phyloP scores from a whole-genome alignment of 2,329 filamentous ascomycete genomes.

The Trichoderma sp. region DNA sequence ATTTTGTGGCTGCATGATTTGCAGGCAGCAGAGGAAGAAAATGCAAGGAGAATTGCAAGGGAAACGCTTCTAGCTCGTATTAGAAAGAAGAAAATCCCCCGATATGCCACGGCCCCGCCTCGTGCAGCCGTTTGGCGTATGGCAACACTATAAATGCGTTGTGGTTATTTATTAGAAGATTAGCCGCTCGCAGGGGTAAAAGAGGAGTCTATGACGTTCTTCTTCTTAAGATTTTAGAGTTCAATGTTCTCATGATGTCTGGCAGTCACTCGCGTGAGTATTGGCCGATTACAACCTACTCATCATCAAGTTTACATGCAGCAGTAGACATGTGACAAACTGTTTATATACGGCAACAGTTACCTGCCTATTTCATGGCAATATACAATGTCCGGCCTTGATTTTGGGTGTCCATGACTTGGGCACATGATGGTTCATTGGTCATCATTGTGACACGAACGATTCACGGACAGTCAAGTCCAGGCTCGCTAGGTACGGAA shows the following conservation, averaged over 20 bases:
- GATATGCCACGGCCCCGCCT: not conserved
- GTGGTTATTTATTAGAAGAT: not conserved
- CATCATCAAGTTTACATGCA: not conserved
- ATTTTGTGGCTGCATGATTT: not conserved
- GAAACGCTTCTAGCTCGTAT: not conserved
- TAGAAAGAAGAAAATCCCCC: not conserved
- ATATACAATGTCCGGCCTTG: not conserved
- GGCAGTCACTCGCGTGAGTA: not conserved
- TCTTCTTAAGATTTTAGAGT: not conserved
- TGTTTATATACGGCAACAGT: not conserved
- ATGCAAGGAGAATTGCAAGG: not conserved
- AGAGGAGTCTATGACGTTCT: constrained; percentile 3
- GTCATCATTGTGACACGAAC: not conserved
- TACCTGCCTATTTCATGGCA: not conserved
- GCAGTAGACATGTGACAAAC: not conserved
- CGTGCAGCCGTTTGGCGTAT: not conserved
- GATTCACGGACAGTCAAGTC: not conserved
- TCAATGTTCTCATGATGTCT: not conserved
- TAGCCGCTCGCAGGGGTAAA: not conserved
- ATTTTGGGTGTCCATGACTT: not conserved
- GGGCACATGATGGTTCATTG: constrained; percentile 14
- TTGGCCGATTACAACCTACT: not conserved
- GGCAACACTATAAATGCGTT: not conserved
- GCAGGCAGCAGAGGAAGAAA: not conserved
- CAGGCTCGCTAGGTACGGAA: not conserved